phyloP scores from a whole-genome alignment of 164 flowering plant genomes.

The Taxillus chinensis region DNA sequence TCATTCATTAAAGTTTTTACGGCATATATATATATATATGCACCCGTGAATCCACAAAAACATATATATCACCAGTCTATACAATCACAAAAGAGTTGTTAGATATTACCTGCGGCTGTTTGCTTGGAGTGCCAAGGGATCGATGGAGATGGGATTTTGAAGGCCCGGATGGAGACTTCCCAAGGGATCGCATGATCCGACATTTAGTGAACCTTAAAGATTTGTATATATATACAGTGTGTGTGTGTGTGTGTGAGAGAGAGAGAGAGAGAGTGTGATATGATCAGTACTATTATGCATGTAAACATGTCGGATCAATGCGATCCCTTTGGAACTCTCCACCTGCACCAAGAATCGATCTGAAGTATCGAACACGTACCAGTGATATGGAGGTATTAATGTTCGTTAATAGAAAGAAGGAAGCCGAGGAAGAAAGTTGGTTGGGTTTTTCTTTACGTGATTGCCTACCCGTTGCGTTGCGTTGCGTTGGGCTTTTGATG shows the following conservation, averaged over 20 bases:
- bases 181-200: conserved; percentile 2
- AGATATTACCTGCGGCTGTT: too few species aligned
- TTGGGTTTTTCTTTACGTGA: too few species aligned
- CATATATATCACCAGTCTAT: background rate
- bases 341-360: conserved; percentile 24
- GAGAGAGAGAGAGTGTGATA: too few species aligned
- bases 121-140: background rate
- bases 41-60: background rate
- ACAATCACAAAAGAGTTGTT: too few species aligned
- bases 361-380: background rate
- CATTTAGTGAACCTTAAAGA: too few species aligned
- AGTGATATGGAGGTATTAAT: background rate
- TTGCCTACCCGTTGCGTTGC: too few species aligned
- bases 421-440: background rate
- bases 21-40: too few species aligned
- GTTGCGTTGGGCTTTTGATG: too few species aligned
- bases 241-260: too few species aligned
- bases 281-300: background rate
- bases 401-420: background rate
- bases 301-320: conserved; percentile 35
- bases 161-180: background rate
- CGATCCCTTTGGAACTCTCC: conserved; percentile 69
- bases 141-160: background rate
- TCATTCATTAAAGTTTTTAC: too few species aligned
- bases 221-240: too few species aligned